Base-by-base conservation (phyloP, 1,139 yeast species). In the Yamadazyma sp. region DNA sequence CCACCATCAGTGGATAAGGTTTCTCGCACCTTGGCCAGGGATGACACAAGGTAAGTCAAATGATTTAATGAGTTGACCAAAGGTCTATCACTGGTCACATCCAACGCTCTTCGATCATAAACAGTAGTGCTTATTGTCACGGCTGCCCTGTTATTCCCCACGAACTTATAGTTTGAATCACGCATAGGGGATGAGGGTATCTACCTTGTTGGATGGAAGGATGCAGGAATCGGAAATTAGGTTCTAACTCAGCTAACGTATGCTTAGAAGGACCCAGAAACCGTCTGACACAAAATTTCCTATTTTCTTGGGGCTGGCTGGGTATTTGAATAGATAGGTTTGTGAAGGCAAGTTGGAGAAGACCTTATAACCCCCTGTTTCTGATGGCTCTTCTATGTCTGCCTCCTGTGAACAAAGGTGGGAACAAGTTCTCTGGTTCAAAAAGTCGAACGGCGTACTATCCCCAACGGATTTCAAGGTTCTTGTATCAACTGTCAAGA, bases 1-100 rank as follows among this genome's bases (percentile, higher is more conserved):
- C 98, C 98, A 12, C 98, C 98, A 61, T 92, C 98, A 17, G 70
- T 71, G 11, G 95, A 78, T 33, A 92, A 71, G 0, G 96, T 88
- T 54, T 92, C 98, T 37, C 98, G 73, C 3, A 92, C 96, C 55
- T 91, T 84, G 26, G 89, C 85, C 49, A 89, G 83, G 11, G 95
- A 83, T 1, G 95, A 84, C 1, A 94, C 88, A 34, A 92, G 73
- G 56, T 84, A 87, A 1, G 96, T 88, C 42, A 92, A 72, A 64
- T 89, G 95, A 61, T 92, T 91, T 49, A 92, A 69, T 8, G 97
- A 87, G 69, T 88, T 89, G 41, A 92, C 95, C 46, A 92, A 73
- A 0, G 98, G 98, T 50, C 86, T 80, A 57, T 87, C 94, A 20
- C 89, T 79, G 2, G 96, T 85, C 45, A 91, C 87, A 59, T 92